These are phyloP conservation scores for Waitea zeae DNA, from an alignment of 1,284 basidiomycete species.

Conservation along the genomic window DNA sequence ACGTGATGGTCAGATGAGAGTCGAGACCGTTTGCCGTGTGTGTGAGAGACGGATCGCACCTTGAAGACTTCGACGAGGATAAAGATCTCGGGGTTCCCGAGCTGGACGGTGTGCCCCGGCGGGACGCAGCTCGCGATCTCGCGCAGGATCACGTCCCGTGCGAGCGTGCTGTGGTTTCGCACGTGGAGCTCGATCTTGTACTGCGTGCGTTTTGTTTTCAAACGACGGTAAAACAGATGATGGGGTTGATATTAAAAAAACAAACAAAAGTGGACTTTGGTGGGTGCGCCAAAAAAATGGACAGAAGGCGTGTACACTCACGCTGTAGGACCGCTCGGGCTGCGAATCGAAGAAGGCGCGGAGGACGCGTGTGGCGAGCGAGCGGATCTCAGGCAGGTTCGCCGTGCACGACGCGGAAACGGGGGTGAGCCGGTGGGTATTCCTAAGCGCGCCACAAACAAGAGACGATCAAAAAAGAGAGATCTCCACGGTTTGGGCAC, in stretches of 20 bases:
- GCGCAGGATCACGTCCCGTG: slow-evolving; percentile 39
- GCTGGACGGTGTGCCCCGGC: slow-evolving; percentile 40
- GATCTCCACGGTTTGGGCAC: too few relatives aligned
- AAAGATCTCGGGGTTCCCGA: slow-evolving; percentile 50
- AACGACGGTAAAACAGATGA: neutral
- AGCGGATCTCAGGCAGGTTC: slow-evolving; percentile 47
- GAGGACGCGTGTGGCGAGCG: slow-evolving; percentile 37
- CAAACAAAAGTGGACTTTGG: too few relatives aligned
- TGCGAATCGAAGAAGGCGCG: slow-evolving; percentile 29
- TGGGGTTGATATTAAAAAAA: too few relatives aligned
- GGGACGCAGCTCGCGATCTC: slow-evolving; percentile 55
- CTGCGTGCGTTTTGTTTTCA: slow-evolving; percentile 17
- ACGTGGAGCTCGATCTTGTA: slow-evolving; percentile 64
- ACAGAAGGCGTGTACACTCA: slow-evolving; percentile 8
- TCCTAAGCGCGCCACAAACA: too few relatives aligned
- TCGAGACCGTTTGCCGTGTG: too few relatives aligned
- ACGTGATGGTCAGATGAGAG: too few relatives aligned
- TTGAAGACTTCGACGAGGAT: slow-evolving; percentile 71
- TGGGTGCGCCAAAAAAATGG: neutral
- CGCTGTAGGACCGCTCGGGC: slow-evolving; percentile 24
- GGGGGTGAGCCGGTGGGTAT: slow-evolving; percentile 51
- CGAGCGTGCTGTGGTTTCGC: slow-evolving; percentile 54
- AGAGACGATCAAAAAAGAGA: too few relatives aligned
- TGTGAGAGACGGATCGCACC: slow-evolving; percentile 22
- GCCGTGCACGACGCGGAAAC: slow-evolving; percentile 48